A percentile compares a stretch with the other conserved stretches of the same genome.
Evolutionary conservation across 257 asterid species (phyloP).

Genomic region (Solanum neorickii): DNA sequence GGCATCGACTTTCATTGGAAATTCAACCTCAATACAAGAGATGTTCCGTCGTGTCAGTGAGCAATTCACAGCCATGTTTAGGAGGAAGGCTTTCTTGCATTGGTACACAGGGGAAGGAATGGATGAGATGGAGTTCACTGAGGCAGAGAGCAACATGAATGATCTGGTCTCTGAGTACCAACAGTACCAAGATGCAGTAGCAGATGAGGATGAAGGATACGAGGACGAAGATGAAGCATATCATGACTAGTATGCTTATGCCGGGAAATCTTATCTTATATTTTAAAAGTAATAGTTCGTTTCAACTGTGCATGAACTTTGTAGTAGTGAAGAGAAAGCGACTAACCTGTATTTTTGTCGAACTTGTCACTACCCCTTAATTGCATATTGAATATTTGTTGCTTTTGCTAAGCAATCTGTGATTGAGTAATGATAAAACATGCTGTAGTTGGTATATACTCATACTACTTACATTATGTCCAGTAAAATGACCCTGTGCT

Average conservation of each 20-base stretch:
- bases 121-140: slow-evolving; percentile 11
- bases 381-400: background rate
- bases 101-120: slow-evolving; percentile 9
- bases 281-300: background rate
- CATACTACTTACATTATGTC: background rate
- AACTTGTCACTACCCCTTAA: background rate
- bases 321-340: background rate
- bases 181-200: slow-evolving; percentile 21
- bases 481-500: background rate
- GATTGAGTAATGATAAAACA: background rate
- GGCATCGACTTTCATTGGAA: slow-evolving; percentile 11
- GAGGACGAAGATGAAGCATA: slow-evolving; percentile 15
- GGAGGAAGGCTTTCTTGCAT: slow-evolving; percentile 21
- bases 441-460: background rate
- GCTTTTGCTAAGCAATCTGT: background rate
- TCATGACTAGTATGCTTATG: background rate
- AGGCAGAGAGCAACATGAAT: slow-evolving; percentile 13
- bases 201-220: slow-evolving; percentile 19
- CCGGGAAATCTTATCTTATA: background rate
- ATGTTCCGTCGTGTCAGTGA: slow-evolving; percentile 12
- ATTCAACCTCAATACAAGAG: slow-evolving; percentile 6
- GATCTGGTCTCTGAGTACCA: slow-evolving; percentile 22
- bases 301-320: slow-evolving; percentile 8
- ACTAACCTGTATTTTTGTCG: background rate
- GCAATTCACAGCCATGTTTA: slow-evolving; percentile 11